Conservation (phyloP, 495 filamentous ascomycete genomes). For the Parathielavia hyrcaniae region DNA sequence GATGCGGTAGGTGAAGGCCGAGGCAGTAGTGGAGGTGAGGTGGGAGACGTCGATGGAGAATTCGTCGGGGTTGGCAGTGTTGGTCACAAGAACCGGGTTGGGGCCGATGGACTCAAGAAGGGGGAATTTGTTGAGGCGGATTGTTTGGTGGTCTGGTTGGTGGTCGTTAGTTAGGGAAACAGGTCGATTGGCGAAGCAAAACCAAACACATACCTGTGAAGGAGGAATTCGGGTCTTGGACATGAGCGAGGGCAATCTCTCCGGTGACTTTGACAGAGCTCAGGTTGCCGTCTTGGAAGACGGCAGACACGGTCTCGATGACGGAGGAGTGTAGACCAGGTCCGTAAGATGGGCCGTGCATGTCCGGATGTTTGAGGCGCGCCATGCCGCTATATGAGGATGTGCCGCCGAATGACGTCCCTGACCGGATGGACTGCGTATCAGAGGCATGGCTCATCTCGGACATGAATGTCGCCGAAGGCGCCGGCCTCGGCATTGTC, state of each 20-base stretch:
- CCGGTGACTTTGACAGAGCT: slow-evolving; percentile 72
- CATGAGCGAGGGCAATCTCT: slow-evolving; percentile 85
- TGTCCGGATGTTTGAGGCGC: slow-evolving; percentile 68
- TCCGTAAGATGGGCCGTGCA: slow-evolving; percentile 60
- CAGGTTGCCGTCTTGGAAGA: slow-evolving; percentile 67
- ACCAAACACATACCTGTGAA: slow-evolving; percentile 22
- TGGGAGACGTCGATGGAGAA: slow-evolving; percentile 68
- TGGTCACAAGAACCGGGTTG: slow-evolving; percentile 81
- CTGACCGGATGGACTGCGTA: slow-evolving; percentile 85
- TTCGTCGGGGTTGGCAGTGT: slow-evolving; percentile 62
- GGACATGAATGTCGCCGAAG: slow-evolving; percentile 42
- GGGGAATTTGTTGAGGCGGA: slow-evolving; percentile 85
- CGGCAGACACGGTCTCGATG: slow-evolving; percentile 82
- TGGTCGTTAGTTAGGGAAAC: background rate
- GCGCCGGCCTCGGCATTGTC: slow-evolving; percentile 36
- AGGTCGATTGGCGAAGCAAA: background rate
- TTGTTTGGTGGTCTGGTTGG: slow-evolving; percentile 50
- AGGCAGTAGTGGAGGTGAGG: slow-evolving; percentile 63
- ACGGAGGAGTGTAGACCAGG: slow-evolving; percentile 84
- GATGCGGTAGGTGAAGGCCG: slow-evolving; percentile 91
- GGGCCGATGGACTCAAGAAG: slow-evolving; percentile 91
- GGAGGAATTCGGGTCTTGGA: slow-evolving; percentile 47
- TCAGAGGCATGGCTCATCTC: slow-evolving; percentile 62
- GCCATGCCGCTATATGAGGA: slow-evolving; percentile 44
- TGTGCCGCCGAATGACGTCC: slow-evolving; percentile 59